Evolutionary conservation across 129 eudicot genomes (phyloP).

Genomic region (Cynara cardunculus): DNA sequence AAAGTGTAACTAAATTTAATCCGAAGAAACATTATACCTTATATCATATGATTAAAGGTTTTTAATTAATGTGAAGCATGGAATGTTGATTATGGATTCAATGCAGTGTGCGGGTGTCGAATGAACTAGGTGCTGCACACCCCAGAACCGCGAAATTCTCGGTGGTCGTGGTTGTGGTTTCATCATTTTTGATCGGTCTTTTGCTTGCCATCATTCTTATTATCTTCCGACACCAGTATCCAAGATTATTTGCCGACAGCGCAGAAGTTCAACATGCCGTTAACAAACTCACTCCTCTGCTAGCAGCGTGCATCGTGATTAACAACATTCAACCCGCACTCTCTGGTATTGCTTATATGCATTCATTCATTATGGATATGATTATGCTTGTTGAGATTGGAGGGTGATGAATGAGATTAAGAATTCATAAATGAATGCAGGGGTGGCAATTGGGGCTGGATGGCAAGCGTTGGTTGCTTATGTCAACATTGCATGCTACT

Average conservation of each 20-base stretch:
- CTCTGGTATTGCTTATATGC: constrained; percentile 20
- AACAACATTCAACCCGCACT: constrained; percentile 46
- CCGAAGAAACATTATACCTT: neutral
- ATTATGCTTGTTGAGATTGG: neutral
- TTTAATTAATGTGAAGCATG: neutral
- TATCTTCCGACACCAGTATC: constrained; percentile 31
- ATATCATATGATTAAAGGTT: neutral
- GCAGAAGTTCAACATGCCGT: constrained; percentile 25
- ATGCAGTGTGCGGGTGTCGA: constrained; percentile 48
- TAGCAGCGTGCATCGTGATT: constrained; percentile 36
- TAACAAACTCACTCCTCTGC: constrained; percentile 33
- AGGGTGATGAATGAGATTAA: neutral
- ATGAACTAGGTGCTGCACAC: constrained; percentile 50
- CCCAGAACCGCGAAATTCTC: constrained; percentile 54
- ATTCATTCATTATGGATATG: neutral
- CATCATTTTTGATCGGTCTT: constrained; percentile 30
- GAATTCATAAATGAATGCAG: constrained; percentile 16
- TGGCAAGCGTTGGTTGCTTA: constrained; percentile 53
- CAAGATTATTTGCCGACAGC: constrained; percentile 30
- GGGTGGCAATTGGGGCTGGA: constrained; percentile 49
- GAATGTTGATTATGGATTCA: neutral
- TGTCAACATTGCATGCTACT: constrained; percentile 42
- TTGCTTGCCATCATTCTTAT: constrained; percentile 24
- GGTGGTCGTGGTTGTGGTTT: constrained; percentile 33
- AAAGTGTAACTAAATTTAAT: neutral